Evolutionary conservation across 2,329 filamentous ascomycete species (phyloP).

Genomic region (Ustilaginoidea virens): DNA sequence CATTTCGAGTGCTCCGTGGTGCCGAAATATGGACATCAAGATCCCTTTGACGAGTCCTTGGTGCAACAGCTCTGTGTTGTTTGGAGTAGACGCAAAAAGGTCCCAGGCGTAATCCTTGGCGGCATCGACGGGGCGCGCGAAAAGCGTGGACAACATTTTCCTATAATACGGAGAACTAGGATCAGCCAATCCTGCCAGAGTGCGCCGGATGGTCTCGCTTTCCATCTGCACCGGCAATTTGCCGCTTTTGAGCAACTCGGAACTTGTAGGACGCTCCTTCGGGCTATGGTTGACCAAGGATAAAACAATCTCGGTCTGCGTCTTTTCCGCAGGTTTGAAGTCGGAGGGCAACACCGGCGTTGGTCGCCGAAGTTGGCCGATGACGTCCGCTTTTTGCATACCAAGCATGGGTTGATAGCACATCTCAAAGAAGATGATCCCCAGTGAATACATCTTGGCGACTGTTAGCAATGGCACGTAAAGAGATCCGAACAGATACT

Average conservation of each 20-base stretch:
- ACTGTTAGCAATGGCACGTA: conserved; percentile 1
- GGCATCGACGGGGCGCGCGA: conserved; percentile 58
- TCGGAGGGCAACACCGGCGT: conserved; percentile 55
- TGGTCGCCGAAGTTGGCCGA: conserved; percentile 53
- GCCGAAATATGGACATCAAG: conserved; percentile 64
- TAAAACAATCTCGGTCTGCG: conserved; percentile 63
- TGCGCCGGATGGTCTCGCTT: conserved; percentile 75
- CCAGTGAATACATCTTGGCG: conserved; percentile 80
- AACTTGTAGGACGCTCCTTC: conserved; percentile 65
- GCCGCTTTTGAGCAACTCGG: conserved; percentile 69
- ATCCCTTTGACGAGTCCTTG: conserved; percentile 60
- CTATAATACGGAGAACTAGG: conserved; percentile 76
- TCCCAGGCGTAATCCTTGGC: conserved; percentile 74
- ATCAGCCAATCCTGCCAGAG: conserved; percentile 67
- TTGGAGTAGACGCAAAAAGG: conserved; percentile 41
- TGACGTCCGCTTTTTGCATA: conserved; percentile 47
- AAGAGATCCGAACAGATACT: conserved; percentile 15
- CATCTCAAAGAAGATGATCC: conserved; percentile 99
- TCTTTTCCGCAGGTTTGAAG: conserved; percentile 55
- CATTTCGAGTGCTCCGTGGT: conserved; percentile 77
- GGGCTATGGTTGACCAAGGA: conserved; percentile 72
- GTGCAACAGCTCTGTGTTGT: conserved; percentile 47
- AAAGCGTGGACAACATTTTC: conserved; percentile 77
- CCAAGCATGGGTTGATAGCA: conserved; percentile 54
- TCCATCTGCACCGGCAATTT: conserved; percentile 85